A percentile compares a stretch with the other conserved stretches of the same genome.
These are phyloP conservation scores for Anisodus tanguticus DNA, from an alignment of 257 asterid species.

Conservation along the genomic window DNA sequence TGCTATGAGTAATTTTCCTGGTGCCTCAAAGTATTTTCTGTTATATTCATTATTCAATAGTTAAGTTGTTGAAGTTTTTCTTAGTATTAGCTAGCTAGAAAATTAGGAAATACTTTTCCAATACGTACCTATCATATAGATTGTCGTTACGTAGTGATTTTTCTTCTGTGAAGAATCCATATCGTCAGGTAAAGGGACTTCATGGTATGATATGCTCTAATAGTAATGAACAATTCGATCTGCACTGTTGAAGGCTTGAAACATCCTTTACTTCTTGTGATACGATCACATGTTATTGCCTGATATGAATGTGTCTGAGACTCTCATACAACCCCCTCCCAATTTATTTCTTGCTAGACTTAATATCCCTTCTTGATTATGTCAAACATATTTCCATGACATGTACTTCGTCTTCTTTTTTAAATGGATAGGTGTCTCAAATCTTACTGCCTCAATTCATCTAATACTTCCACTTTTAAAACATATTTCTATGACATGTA, in stretches of 20 bases:
- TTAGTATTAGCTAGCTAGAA: background rate
- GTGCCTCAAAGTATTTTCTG: background rate
- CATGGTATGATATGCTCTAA: background rate
- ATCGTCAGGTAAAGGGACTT: constrained; percentile 11
- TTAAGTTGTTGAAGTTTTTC: constrained; percentile 10
- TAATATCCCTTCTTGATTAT: background rate
- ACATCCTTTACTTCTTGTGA: background rate
- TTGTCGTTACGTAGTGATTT: background rate
- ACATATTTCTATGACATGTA: constrained; percentile 21
- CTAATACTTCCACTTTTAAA: background rate
- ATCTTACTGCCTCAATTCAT: constrained; percentile 17
- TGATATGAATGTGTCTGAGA: background rate
- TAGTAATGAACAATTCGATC: background rate
- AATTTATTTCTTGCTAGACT: constrained; percentile 3
- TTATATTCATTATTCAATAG: constrained; percentile 6
- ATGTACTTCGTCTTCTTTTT: background rate
- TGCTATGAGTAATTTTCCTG: constrained; percentile 2
- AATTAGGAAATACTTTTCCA: background rate
- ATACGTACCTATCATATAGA: background rate
- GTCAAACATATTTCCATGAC: background rate
- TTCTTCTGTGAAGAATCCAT: constrained; percentile 14
- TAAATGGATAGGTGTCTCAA: background rate
- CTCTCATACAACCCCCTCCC: background rate
- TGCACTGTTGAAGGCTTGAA: constrained; percentile 14
- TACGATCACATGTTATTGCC: background rate